Percentiles rank a stretch among this genome's conserved stretches.
Conservation (phyloP, 345 rosid genomes). For the Pistacia atlantica region DNA sequence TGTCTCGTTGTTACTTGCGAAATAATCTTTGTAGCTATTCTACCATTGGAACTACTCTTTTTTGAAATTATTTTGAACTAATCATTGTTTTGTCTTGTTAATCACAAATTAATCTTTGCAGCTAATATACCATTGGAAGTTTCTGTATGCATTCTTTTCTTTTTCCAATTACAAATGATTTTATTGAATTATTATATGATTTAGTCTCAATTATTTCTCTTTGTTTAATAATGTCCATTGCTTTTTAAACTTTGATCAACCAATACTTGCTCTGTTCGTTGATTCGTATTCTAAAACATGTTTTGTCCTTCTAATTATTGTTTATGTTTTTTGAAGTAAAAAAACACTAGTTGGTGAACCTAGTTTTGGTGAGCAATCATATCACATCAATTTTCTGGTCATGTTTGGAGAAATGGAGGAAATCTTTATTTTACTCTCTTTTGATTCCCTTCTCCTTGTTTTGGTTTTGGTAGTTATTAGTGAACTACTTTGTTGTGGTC, state of each 20-base stretch:
- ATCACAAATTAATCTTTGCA: background rate
- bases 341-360: slow-evolving; percentile 4
- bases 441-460: background rate
- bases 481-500: slow-evolving; percentile 8
- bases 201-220: no score
- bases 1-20: background rate
- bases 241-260: no score
- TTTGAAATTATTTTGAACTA: background rate
- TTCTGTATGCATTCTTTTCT: no score
- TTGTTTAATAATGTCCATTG: no score
- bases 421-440: background rate
- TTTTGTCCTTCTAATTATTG: background rate
- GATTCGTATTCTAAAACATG: no score
- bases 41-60: no score
- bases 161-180: no score
- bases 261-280: no score
- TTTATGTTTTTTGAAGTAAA: background rate
- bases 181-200: no score
- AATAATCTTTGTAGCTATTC: background rate
- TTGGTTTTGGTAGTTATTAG: slow-evolving; percentile 17
- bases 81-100: background rate
- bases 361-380: slow-evolving; percentile 1
- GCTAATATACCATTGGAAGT: no score
- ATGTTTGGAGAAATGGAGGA: slow-evolving; percentile 7
- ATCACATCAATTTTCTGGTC: slow-evolving; percentile 11